A percentile compares a stretch with the other conserved stretches of the same genome.
These are phyloP conservation scores for Phlyctochytrium arcticum DNA, from an alignment of 192 early-diverging fungal genomes.

Conservation along the genomic window DNA sequence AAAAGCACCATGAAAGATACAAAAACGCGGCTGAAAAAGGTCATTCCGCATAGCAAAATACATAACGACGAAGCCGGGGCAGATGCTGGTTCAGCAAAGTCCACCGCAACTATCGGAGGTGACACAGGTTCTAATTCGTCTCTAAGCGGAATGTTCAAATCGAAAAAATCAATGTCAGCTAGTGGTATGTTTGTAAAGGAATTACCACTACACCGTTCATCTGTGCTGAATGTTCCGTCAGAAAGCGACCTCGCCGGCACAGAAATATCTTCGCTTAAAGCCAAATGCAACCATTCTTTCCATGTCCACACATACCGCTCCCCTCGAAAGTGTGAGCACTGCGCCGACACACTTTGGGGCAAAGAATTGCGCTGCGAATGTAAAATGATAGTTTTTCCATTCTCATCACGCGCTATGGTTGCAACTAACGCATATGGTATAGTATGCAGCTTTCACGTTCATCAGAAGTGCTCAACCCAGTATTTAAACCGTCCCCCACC, in stretches of 20 bases:
- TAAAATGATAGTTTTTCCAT: slow-evolving; percentile 10
- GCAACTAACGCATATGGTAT: neutral
- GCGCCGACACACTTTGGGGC: slow-evolving; percentile 40
- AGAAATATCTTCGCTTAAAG: too few relatives aligned
- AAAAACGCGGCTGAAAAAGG: slow-evolving; percentile 15
- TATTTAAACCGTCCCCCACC: too few relatives aligned
- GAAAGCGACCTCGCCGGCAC: neutral
- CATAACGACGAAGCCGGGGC: neutral
- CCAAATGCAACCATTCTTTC: slow-evolving; percentile 24
- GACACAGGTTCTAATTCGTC: neutral
- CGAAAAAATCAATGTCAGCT: slow-evolving; percentile 5
- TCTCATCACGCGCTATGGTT: neutral
- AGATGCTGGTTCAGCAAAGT: too few relatives aligned
- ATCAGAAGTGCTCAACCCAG: slow-evolving; percentile 27
- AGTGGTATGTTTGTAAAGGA: slow-evolving; percentile 14
- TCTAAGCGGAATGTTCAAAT: slow-evolving; percentile 5
- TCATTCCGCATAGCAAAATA: neutral
- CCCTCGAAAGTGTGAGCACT: slow-evolving; percentile 37
- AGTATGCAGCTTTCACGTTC: slow-evolving; percentile 37
- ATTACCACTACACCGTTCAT: too few relatives aligned
- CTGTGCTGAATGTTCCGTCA: neutral
- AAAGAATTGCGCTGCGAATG: slow-evolving; percentile 38
- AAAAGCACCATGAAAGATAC: slow-evolving; percentile 10
- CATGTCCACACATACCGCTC: slow-evolving; percentile 25
- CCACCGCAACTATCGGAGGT: neutral